Evolutionary conservation across 2,329 filamentous ascomycete species (phyloP), one percentile per base, ranked within the genome.

Genomic region (Verticillium zaregamsianum): DNA sequence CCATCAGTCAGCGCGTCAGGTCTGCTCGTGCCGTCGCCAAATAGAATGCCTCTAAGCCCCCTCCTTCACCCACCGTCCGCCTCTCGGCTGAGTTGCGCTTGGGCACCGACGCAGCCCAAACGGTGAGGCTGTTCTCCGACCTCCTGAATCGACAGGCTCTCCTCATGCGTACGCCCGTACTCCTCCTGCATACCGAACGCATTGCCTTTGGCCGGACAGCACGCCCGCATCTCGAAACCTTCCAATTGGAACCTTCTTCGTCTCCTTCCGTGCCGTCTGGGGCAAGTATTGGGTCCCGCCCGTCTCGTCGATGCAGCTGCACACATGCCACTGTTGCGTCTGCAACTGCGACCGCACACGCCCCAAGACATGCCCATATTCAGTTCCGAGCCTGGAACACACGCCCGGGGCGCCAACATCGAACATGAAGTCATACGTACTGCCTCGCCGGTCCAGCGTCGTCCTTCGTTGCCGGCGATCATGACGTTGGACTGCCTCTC

Each of bases 41-140:
- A 49, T 25, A 25, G n/a, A 9, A 9, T 56, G 54, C 32, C 25
- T 58, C 37, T 59, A 59, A 60, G 62, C 60, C 57, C 62, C 58
- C 59, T 55, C 58, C 37, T 17, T 55, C 28, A 20, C 17, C 49
- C 59, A 61, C 60, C 58, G 58, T 57, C n/a, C 45, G n/a, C 55
- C 56, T 61, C 55, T 54, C 56, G 57, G 49, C 37, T 35, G 32
- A 40, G 31, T 31, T 25, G 61, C 28, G 40, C 57, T 65, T 64
- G 57, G 65, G 65, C 65, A 66, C 40, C 65, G 55, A 66, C 59
- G 65, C 65, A 55, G 65, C 65, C 65, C 60, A 62, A 65, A 65
- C 31, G 57, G 60, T 65, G 65, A 66, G 65, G 65, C 63, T 62
- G 65, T 62, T 45, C 37, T 17, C 20, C 55, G 12, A n/a, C n/a